Evolutionary conservation across 805 yeast genomes (phyloP).

Genomic region (Kazachstania taianensis): DNA sequence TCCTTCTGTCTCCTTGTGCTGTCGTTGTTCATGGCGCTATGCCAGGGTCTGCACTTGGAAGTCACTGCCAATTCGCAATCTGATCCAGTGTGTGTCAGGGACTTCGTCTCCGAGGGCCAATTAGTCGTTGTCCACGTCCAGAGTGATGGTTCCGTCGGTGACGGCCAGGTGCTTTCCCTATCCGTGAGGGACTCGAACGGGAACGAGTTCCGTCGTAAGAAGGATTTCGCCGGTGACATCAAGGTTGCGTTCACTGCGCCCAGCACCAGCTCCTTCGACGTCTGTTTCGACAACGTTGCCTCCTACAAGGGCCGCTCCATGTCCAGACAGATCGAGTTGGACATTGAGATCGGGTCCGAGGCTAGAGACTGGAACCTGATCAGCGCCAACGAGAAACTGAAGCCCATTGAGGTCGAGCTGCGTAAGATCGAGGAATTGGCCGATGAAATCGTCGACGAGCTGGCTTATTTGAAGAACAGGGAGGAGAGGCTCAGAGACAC

Average conservation of each 20-base stretch:
- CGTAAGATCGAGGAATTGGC: constrained; percentile 80
- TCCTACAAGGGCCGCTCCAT: constrained; percentile 30
- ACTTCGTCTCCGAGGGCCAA: constrained; percentile 76
- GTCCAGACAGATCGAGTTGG: constrained; percentile 72
- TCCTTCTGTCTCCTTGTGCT: too few relatives aligned
- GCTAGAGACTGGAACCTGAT: constrained; percentile 97
- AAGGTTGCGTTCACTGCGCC: constrained; percentile 80
- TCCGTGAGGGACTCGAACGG: constrained; percentile 68
- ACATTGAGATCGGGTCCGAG: constrained; percentile 89
- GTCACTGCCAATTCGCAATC: constrained; percentile 36
- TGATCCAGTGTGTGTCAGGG: constrained; percentile 80
- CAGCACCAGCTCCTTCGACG: constrained; percentile 74
- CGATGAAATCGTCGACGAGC: constrained; percentile 67
- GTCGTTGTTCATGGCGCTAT: too few relatives aligned
- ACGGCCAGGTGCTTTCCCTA: constrained; percentile 74
- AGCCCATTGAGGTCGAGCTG: constrained; percentile 85
- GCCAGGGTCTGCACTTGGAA: constrained; percentile 41
- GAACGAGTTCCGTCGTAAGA: constrained; percentile 71
- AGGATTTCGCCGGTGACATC: constrained; percentile 61
- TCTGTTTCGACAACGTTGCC: constrained; percentile 69
- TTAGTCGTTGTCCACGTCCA: constrained; percentile 77
- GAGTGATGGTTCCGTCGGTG: constrained; percentile 67
- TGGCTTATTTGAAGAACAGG: constrained; percentile 75
- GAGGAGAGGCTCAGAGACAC: constrained; percentile 93
- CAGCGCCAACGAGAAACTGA: constrained; percentile 85